Conservation (phyloP, 306 rosid species). For the Cucurbita ficifolia region DNA sequence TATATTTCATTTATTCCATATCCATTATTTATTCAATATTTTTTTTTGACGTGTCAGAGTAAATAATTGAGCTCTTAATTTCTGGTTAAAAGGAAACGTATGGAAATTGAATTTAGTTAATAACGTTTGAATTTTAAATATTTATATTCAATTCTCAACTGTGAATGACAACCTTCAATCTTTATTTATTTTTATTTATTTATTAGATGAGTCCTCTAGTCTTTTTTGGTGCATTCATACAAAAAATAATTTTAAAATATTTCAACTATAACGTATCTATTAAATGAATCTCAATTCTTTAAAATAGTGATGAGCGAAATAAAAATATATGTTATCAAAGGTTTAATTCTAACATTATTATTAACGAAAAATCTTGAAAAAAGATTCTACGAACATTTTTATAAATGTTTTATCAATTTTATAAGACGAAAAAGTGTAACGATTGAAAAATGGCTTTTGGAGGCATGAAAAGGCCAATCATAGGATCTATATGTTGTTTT, state of each 20-base stretch:
- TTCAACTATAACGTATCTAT: not conserved
- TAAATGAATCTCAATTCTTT: too few species aligned
- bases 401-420: not conserved
- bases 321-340: too few species aligned
- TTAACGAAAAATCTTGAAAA: not conserved
- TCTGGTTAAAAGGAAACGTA: not conserved
- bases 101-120: not conserved
- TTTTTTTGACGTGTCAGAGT: not conserved
- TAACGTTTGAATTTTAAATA: not conserved
- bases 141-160: not conserved
- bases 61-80: not conserved
- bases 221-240: too few species aligned
- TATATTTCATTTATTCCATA: not conserved
- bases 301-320: too few species aligned
- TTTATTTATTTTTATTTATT: too few species aligned
- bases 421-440: not conserved
- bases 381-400: not conserved
- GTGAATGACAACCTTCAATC: not conserved
- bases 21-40: not conserved
- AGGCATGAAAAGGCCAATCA: not conserved
- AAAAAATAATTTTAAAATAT: not conserved
- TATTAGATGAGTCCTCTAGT: too few species aligned
- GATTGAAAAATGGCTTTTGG: not conserved
- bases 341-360: too few species aligned
- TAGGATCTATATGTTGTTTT: not conserved